Evolutionary conservation across 2,329 filamentous ascomycete species (phyloP), one percentile per base, ranked within the genome.

Genomic region (Pezicula neosporulosa): DNA sequence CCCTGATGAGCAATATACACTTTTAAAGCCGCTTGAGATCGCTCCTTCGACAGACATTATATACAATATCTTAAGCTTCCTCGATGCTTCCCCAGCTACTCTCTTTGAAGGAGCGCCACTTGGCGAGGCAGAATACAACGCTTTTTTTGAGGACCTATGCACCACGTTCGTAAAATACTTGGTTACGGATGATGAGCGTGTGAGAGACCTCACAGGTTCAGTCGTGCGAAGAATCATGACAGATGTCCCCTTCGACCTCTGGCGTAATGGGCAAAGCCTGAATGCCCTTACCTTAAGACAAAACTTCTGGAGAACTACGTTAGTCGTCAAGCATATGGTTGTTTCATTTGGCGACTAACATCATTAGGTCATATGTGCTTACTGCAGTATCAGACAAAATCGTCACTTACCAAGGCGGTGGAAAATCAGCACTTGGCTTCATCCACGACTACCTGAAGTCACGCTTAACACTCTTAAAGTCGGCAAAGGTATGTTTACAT

Each of bases 371-470:
- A 28, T 44, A 56, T 18, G 56, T 66, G 30, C 57, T 67, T 19
- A 56, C 59, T 21, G 61, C 60, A 27, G 50, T 65, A 12, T 57
- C 58, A 36, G 59, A 66, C 27, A 64, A 62, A 36, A 47, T 65
- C 16, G 55, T 61, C n/a, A 60, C 42, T 19, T 50, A 60, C 19
- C 53, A 51, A 16, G 53, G 53, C 27, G 59, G 63, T 43, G 57
- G 60, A 18, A 64, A 62, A 36, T 48, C 52, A 27, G 58, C 60
- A 21, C 59, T 68, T 21, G 47, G 33, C 19, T 66, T 67, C 46
- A 75, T 86, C 39, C 74, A 78, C 58, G 73, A 75, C 36, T 86
- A 83, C 57, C 67, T 86, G 5, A 74, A 79, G 59, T 76, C 80
- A 37, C 74, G 81, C 18, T 63, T 83, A 10, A 62, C 76, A 3